Evolutionary conservation across 805 yeast genomes (phyloP).

Genomic region (Saccharomycopsis fermentans): DNA sequence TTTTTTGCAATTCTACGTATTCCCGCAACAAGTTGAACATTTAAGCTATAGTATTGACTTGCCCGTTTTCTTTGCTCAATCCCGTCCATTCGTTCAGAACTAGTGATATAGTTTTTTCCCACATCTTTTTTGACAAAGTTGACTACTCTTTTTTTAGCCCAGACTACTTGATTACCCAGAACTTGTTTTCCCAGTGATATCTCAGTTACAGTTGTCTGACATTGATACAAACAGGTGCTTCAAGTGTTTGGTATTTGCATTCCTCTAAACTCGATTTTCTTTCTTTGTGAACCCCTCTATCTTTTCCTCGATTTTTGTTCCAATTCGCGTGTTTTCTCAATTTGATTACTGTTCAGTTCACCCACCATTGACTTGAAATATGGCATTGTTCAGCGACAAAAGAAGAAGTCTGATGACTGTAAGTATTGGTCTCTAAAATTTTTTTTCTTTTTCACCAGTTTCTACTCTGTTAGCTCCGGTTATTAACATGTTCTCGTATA

Average conservation of each 20-base stretch:
- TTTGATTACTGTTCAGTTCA: background rate
- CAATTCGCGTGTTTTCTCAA: background rate
- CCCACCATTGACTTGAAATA: background rate
- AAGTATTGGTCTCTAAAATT: background rate
- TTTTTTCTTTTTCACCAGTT: background rate
- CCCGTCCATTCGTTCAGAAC: background rate
- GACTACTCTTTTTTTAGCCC: background rate
- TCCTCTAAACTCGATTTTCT: background rate
- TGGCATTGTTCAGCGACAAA: conserved; percentile 14
- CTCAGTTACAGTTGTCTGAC: no score
- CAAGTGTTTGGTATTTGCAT: background rate
- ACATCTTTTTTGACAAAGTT: background rate
- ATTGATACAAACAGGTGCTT: no score
- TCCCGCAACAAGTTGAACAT: no score
- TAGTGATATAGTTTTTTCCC: background rate
- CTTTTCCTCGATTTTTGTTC: background rate
- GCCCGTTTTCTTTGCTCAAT: background rate
- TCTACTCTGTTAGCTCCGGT: background rate
- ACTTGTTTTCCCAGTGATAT: no score
- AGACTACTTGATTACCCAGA: no score
- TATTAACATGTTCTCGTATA: conserved; percentile 3
- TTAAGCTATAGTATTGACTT: no score
- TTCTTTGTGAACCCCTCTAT: background rate
- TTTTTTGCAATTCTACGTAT: no score
- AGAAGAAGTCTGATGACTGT: conserved; percentile 16